Conservation (phyloP, 2,329 filamentous ascomycete genomes). For the Aspergillus phoenicis region DNA sequence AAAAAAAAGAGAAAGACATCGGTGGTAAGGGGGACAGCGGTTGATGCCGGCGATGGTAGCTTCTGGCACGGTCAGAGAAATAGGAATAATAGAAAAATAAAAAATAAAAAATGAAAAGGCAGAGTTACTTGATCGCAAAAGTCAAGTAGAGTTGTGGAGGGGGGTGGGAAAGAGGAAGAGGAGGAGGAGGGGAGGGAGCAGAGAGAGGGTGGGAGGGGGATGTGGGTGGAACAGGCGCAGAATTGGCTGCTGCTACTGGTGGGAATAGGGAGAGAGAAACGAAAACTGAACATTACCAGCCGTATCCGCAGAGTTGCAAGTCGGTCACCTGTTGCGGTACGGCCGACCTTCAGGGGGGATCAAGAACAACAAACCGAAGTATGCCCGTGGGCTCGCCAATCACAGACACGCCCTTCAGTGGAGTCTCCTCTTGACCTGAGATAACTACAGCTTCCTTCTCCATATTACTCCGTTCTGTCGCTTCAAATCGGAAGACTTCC, state of each 20-base stretch:
- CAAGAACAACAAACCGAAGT: conserved; percentile 14
- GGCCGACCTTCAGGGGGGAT: conserved; percentile 7
- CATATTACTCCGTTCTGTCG: conserved; percentile 2
- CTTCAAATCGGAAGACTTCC: conserved; percentile 2
- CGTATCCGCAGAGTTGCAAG: not conserved
- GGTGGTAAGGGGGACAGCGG: conserved; percentile 18
- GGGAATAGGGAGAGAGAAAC: conserved; percentile 15
- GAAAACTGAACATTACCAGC: not conserved
- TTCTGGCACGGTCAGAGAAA: not conserved
- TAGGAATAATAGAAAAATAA: too few relatives aligned
- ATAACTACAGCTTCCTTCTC: conserved; percentile 7
- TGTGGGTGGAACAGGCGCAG: not conserved
- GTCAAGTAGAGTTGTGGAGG: conserved; percentile 6
- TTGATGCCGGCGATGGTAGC: conserved; percentile 28
- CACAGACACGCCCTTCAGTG: conserved; percentile 9
- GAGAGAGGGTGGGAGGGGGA: not conserved
- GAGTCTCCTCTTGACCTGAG: conserved; percentile 4
- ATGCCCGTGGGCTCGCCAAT: conserved; percentile 16
- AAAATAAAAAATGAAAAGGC: not conserved
- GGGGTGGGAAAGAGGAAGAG: not conserved
- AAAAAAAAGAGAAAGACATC: not conserved
- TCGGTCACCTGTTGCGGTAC: conserved; percentile 10
- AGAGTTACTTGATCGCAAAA: conserved; percentile 5
- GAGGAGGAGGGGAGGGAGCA: conserved; percentile 4
- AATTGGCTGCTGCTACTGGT: conserved; percentile 15